Percentiles rank a stretch among this genome's conserved stretches.
Evolutionary conservation across 2,329 filamentous ascomycete species (phyloP).

Genomic region (Aspergillus cejpii): DNA sequence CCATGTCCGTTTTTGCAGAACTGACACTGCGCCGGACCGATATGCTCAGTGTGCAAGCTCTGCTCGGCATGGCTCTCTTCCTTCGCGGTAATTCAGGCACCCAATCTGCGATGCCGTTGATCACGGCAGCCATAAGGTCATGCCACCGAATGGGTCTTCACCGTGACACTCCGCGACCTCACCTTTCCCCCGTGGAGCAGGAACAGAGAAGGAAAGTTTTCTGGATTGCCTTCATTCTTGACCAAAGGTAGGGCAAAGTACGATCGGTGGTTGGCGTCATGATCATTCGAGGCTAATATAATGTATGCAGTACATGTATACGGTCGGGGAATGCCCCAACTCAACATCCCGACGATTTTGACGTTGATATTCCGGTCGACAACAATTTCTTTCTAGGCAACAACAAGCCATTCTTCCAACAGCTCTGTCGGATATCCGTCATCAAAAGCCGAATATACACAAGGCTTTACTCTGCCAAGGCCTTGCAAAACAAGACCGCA

Average conservation of each 20-base stretch:
- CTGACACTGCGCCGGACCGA: constrained; percentile 90
- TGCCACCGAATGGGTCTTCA: constrained; percentile 90
- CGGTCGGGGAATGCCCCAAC: constrained; percentile 60
- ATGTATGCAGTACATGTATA: constrained; percentile 49
- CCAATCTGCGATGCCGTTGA: constrained; percentile 78
- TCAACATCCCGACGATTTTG: constrained; percentile 74
- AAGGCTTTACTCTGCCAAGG: constrained; percentile 78
- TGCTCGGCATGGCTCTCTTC: constrained; percentile 87
- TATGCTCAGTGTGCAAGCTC: constrained; percentile 81
- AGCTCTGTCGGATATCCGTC: constrained; percentile 79
- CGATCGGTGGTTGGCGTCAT: background rate
- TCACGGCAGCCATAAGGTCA: constrained; percentile 79
- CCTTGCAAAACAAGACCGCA: constrained; percentile 68
- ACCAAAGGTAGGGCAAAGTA: constrained; percentile 52
- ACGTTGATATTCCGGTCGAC: constrained; percentile 81
- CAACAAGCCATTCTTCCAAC: constrained; percentile 87
- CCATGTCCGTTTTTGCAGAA: constrained; percentile 83
- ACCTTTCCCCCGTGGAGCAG: constrained; percentile 79
- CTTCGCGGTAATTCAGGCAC: constrained; percentile 91
- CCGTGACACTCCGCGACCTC: constrained; percentile 79
- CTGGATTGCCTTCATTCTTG: constrained; percentile 65
- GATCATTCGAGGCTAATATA: background rate
- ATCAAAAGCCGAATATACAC: constrained; percentile 92
- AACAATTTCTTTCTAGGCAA: constrained; percentile 74
- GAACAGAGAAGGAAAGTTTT: constrained; percentile 75